Percentiles rank a stretch among this genome's conserved stretches.
These are phyloP conservation scores for Nakazawaea ishiwadae DNA, from an alignment of 805 yeast species.

Conservation along the genomic window DNA sequence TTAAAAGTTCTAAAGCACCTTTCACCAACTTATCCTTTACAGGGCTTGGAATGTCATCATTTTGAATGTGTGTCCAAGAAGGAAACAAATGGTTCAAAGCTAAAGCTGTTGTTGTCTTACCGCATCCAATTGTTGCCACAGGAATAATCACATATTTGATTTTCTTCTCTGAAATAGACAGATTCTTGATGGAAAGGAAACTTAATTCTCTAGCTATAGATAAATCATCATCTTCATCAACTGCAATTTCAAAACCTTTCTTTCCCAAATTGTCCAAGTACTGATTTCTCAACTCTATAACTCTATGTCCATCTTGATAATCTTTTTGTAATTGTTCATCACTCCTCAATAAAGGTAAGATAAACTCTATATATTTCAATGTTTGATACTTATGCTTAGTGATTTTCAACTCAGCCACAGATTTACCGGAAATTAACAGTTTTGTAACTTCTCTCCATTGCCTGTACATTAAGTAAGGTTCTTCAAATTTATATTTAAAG, in stretches of 20 bases:
- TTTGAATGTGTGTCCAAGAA: conserved; percentile 72
- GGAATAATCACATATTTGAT: conserved; percentile 66
- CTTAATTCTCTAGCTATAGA: conserved; percentile 22
- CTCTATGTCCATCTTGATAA: conserved; percentile 59
- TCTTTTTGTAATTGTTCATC: conserved; percentile 42
- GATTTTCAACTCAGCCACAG: conserved; percentile 31
- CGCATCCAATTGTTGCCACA: conserved; percentile 90
- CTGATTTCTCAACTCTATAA: conserved; percentile 63
- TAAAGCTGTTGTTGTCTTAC: conserved; percentile 79
- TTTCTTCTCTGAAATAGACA: conserved; percentile 25
- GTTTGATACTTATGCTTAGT: conserved; percentile 57
- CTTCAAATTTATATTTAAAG: conserved; percentile 92
- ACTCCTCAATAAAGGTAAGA: conserved; percentile 45
- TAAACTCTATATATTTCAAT: conserved; percentile 64
- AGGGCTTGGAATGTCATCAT: conserved; percentile 60
- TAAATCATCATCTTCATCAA: conserved; percentile 38
- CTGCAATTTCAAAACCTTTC: conserved; percentile 55
- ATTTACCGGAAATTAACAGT: conserved; percentile 37
- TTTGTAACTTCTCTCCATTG: conserved; percentile 87
- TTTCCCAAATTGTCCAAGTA: conserved; percentile 53
- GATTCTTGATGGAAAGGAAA: conserved; percentile 10
- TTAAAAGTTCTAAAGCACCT: conserved; percentile 36
- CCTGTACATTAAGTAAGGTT: conserved; percentile 88
- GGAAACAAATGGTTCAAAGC: conserved; percentile 54
- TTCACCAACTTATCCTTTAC: conserved; percentile 47